These are phyloP conservation scores for Magnolia sinica DNA, from an alignment of 164 flowering plant genomes.

Conservation along the genomic window DNA sequence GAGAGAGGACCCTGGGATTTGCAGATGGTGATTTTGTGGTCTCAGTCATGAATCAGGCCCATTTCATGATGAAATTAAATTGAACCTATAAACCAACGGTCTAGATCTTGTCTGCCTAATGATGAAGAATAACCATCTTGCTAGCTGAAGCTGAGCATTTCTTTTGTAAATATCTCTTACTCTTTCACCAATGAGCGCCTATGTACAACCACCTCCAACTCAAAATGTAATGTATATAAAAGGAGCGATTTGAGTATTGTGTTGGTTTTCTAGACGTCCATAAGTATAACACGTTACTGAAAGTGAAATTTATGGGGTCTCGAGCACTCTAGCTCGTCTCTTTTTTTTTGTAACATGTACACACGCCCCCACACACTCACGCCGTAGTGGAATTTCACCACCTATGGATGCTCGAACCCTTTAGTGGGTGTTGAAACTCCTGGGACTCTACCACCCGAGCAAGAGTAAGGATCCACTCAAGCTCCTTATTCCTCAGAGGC, in stretches of 20 bases:
- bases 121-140: not conserved
- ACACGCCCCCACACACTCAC: no score
- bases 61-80: not conserved
- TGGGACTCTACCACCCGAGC: no score
- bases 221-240: not conserved
- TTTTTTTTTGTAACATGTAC: no score
- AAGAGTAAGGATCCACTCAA: no score
- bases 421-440: no score
- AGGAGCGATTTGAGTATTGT: not conserved
- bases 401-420: no score
- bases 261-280: no score
- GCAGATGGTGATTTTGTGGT: slow-evolving; percentile 49
- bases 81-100: not conserved
- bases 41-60: not conserved
- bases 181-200: not conserved
- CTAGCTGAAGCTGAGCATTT: not conserved
- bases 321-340: no score
- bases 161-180: not conserved
- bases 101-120: not conserved
- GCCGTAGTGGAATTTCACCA: no score
- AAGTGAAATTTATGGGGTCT: no score
- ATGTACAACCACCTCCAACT: not conserved
- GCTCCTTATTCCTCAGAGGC: no score
- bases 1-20: slow-evolving; percentile 72
- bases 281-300: no score